Conservation (phyloP, 352 stramenopile species). For the Pythium coloratum region DNA sequence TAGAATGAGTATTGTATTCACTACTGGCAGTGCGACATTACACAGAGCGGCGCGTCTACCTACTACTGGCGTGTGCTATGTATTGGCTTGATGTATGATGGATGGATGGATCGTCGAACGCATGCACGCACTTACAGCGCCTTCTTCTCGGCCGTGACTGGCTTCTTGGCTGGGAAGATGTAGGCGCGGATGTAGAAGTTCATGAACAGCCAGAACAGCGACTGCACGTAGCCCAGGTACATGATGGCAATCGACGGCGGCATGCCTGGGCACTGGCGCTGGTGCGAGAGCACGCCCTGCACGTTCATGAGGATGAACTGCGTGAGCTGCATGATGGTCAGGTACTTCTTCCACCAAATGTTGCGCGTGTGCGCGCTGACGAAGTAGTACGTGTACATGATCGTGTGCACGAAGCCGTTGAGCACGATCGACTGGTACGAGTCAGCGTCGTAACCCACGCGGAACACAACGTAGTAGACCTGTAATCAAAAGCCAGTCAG, state of each 20-base stretch:
- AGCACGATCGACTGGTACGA: constrained; percentile 92
- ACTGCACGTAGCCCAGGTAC: constrained; percentile 94
- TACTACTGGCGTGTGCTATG: too few relatives aligned
- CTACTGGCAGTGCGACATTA: too few relatives aligned
- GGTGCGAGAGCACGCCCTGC: constrained; percentile 43
- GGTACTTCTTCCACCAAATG: constrained; percentile 95
- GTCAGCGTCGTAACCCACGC: constrained; percentile 91
- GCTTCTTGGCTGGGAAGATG: too few relatives aligned
- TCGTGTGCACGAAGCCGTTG: constrained; percentile 95
- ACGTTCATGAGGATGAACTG: constrained; percentile 85
- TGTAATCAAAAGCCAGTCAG: background rate
- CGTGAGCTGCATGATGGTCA: constrained; percentile 92
- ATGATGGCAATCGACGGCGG: constrained; percentile 54
- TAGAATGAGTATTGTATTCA: too few relatives aligned
- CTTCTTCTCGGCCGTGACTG: too few relatives aligned
- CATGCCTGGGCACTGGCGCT: constrained; percentile 77
- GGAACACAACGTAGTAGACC: constrained; percentile 92
- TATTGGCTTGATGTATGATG: too few relatives aligned
- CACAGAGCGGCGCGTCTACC: too few relatives aligned
- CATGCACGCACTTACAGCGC: too few relatives aligned
- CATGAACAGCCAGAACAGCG: constrained; percentile 94
- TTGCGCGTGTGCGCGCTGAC: constrained; percentile 93
- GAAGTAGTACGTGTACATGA: constrained; percentile 98
- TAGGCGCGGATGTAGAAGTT: constrained; percentile 32
- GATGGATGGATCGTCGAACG: too few relatives aligned